phyloP scores from a whole-genome alignment of 768 basidiomycete genomes.

The Suillus brevipes region DNA sequence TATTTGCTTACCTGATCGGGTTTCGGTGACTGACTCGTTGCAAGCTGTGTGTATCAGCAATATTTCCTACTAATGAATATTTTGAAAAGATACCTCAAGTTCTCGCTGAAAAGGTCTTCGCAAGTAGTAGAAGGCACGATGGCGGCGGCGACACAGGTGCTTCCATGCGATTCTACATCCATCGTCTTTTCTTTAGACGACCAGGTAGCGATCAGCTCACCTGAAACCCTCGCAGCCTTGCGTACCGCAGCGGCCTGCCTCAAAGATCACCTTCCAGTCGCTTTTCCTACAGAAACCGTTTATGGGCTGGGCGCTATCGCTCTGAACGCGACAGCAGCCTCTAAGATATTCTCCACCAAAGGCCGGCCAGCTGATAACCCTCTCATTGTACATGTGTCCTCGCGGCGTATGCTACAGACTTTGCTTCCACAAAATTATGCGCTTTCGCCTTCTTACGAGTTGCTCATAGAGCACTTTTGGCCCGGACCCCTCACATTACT shows the following conservation, averaged over 20 bases:
- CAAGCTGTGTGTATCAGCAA: neutral
- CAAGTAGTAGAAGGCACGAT: constrained; percentile 1
- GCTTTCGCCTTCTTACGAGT: constrained; percentile 64
- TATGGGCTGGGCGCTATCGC: constrained; percentile 96
- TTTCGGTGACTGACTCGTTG: neutral
- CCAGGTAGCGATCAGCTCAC: constrained; percentile 48
- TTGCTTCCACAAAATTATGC: constrained; percentile 69
- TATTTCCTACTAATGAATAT: constrained; percentile 8
- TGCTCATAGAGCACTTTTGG: constrained; percentile 86
- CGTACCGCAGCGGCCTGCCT: constrained; percentile 57
- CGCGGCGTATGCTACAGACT: constrained; percentile 71
- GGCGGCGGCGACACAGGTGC: constrained; percentile 38
- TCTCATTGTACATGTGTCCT: constrained; percentile 94
- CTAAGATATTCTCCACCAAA: constrained; percentile 83
- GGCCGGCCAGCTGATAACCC: constrained; percentile 95
- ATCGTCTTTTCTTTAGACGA: constrained; percentile 55
- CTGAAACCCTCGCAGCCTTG: constrained; percentile 54
- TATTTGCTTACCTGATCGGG: neutral
- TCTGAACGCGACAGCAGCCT: constrained; percentile 58
- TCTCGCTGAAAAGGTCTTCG: constrained; percentile 27
- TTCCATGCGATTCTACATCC: constrained; percentile 62
- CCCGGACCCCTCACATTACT: constrained; percentile 92
- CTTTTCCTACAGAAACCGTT: constrained; percentile 97
- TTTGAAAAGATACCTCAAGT: constrained; percentile 8
- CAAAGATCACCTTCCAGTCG: constrained; percentile 56